Percentiles rank a stretch among this genome's conserved stretches.
phyloP scores from a whole-genome alignment of 805 yeast species.

The Wickerhamiella domercqiae region DNA sequence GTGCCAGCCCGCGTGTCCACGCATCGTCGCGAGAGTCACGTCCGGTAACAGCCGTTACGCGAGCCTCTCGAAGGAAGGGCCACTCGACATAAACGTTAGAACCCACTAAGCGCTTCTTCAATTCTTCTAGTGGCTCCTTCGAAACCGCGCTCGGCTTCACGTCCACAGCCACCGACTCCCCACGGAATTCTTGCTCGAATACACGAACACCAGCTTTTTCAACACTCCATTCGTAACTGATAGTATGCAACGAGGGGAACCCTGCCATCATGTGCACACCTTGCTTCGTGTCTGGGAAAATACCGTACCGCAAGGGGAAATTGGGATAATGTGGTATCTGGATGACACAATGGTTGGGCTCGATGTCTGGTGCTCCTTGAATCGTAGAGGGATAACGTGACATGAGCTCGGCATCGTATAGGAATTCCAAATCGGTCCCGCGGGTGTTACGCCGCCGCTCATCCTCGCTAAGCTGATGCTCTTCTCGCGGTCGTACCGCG shows the following conservation, averaged over 20 bases:
- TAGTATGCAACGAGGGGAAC: constrained; percentile 67
- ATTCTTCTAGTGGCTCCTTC: constrained; percentile 32
- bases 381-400: constrained; percentile 58
- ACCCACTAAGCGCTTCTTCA: constrained; percentile 47
- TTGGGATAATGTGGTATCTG: constrained; percentile 1
- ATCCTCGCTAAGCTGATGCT: constrained; percentile 43
- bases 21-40: constrained; percentile 28
- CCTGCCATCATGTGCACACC: constrained; percentile 74
- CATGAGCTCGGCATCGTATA: constrained; percentile 62
- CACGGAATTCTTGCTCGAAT: constrained; percentile 72
- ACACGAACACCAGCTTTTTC: constrained; percentile 51
- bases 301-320: constrained; percentile 29
- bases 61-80: constrained; percentile 83
- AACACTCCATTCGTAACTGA: constrained; percentile 43
- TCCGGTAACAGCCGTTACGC: constrained; percentile 48
- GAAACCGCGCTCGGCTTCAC: constrained; percentile 32
- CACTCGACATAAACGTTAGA: constrained; percentile 60
- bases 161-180: constrained; percentile 62
- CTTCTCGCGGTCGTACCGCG: constrained; percentile 57
- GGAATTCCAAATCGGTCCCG: constrained; percentile 55
- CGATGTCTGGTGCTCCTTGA: constrained; percentile 58
- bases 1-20: constrained; percentile 30
- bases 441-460: constrained; percentile 61
- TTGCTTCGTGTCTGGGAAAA: constrained; percentile 46
- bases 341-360: constrained; percentile 38